phyloP scores from a whole-genome alignment of 495 filamentous ascomycete species.

The Aspergillus baeticus region DNA sequence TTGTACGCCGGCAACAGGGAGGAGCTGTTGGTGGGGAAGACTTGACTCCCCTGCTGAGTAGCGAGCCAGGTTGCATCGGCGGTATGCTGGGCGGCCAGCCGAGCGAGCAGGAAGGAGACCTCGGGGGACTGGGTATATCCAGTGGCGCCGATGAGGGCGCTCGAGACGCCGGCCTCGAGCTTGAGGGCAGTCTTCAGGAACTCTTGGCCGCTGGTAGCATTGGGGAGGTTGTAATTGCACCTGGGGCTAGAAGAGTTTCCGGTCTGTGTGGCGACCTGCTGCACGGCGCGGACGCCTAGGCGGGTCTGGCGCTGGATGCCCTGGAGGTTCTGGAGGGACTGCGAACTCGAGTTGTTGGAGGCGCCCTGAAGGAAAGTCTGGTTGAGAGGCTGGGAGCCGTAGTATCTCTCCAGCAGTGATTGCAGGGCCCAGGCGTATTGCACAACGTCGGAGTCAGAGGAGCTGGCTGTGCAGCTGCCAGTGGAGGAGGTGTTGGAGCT shows the following conservation, averaged over 20 bases:
- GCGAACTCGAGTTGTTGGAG: conserved; percentile 18
- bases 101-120: conserved; percentile 33
- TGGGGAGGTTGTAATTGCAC: conserved; percentile 27
- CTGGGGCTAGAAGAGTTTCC: conserved; percentile 20
- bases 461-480: conserved; percentile 20
- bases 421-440: conserved; percentile 28
- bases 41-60: conserved; percentile 18
- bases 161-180: conserved; percentile 26
- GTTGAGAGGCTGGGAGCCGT: conserved; percentile 23
- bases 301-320: conserved; percentile 28
- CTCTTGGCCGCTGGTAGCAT: conserved; percentile 13
- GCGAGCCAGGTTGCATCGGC: conserved; percentile 27
- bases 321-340: conserved; percentile 24
- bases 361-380: conserved; percentile 24
- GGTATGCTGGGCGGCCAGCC: conserved; percentile 32
- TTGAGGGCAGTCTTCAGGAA: conserved; percentile 23
- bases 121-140: conserved; percentile 35
- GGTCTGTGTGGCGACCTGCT: conserved; percentile 17
- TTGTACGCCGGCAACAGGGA: conserved; percentile 27
- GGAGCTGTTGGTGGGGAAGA: conserved; percentile 27
- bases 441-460: conserved; percentile 23
- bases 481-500: too few relatives aligned
- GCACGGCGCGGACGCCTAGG: conserved; percentile 25
- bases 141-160: conserved; percentile 30
- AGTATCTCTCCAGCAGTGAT: conserved; percentile 26